Base-by-base conservation (phyloP, 2,329 filamentous ascomycete genomes). In the Cadophora malorum region DNA sequence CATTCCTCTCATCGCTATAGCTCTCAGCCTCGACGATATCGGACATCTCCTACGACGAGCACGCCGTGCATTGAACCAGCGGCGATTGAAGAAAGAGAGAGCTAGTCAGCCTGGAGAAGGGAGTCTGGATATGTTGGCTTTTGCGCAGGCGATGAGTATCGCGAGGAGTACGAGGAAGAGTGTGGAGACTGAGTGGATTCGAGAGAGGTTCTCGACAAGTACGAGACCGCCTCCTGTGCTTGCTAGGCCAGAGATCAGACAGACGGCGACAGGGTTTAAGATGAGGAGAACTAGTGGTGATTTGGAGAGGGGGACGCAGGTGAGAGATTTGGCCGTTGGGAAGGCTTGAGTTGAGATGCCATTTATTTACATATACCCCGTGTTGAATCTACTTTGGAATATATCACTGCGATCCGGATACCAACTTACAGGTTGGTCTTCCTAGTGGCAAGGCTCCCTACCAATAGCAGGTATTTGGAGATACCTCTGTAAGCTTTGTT, bases 11-110 rank as follows among this genome's bases (percentile, higher is more conserved):
- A 72, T 75, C 16, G 71, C 67, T 1, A 63, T 75, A 23, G 73
- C 74, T 0, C 65, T 75, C n/a, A 67, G 71, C 4, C 49, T 74
- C 0, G 73, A 74, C 41, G 72, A 75, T 61, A 72, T 75, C 33
- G 67, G 66, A 4, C 64, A 66, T 1, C 21, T 73, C 6, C 60
- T 70, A 9, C 62, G 69, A 10, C 49, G 66, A 19, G 14, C 56
- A 9, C 55, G 65, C 3, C 55, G 64, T 47, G 23, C 67, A 7
- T 41, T 66, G 21, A 59, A 4, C 35, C 64, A 52, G 16, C 25
- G 67, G 35, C 60, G 53, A 41, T 14, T 35, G 53, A 62, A n/a
- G 61, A 59, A 14, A 55, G 47, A 23, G 47, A 16, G 33, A 31
- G 61, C 41, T 19, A 59, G 33, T 25, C 38, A 45, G 45, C 38